Percentiles rank a stretch among this genome's conserved stretches.
These are phyloP conservation scores for Trichoderma sp. DNA, from an alignment of 2,329 filamentous ascomycete species.

Conservation along the genomic window DNA sequence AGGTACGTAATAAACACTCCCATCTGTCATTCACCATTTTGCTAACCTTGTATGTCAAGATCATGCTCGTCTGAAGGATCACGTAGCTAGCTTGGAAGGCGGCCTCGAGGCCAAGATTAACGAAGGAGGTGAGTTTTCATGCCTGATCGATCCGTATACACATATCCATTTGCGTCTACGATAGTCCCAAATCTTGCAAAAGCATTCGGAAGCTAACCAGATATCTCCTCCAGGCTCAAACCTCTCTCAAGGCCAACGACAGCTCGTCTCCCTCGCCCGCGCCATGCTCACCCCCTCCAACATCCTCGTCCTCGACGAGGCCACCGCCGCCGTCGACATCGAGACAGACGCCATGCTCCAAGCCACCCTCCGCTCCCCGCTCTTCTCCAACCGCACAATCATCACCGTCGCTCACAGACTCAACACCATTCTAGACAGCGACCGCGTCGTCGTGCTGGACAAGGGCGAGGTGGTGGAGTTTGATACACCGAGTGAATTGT, in stretches of 20 bases:
- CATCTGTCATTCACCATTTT: not conserved
- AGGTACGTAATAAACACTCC: slow-evolving; percentile 47
- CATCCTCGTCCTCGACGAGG: slow-evolving; percentile 95
- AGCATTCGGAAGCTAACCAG: slow-evolving; percentile 21
- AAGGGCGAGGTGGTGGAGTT: slow-evolving; percentile 89
- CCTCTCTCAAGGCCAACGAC: slow-evolving; percentile 89
- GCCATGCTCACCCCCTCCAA: slow-evolving; percentile 94
- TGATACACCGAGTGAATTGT: slow-evolving; percentile 76
- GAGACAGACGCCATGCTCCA: slow-evolving; percentile 67
- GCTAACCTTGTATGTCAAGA: slow-evolving; percentile 49
- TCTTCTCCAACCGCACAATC: slow-evolving; percentile 89
- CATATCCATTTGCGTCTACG: not conserved
- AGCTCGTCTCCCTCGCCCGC: slow-evolving; percentile 88
- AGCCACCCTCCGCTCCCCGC: slow-evolving; percentile 57
- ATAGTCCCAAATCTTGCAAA: not conserved
- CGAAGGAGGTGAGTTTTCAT: slow-evolving; percentile 75
- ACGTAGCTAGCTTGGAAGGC: slow-evolving; percentile 81
- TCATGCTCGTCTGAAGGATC: slow-evolving; percentile 89
- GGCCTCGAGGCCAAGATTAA: slow-evolving; percentile 86
- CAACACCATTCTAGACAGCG: slow-evolving; percentile 88
- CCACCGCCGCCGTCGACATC: slow-evolving; percentile 73
- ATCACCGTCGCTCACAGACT: slow-evolving; percentile 98
- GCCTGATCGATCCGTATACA: not conserved
- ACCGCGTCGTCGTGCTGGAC: slow-evolving; percentile 91
- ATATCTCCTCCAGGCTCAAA: slow-evolving; percentile 67